These are phyloP conservation scores for Mallotus repandus DNA, from an alignment of 441 rosid species.

Conservation along the genomic window DNA sequence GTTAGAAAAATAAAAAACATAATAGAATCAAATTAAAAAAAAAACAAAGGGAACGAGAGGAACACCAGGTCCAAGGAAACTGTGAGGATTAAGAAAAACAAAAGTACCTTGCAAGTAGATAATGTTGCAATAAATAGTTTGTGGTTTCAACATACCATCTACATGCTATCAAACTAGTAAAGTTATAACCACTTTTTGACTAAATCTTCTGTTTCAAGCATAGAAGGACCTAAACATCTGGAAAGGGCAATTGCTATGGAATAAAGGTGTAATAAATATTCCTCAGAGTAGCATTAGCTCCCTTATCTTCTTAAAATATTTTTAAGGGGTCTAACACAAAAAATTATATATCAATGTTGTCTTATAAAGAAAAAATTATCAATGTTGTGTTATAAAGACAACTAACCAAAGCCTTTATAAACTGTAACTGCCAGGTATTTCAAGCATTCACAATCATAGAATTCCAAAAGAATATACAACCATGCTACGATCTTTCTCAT, in stretches of 20 bases:
- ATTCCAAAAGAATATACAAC: neutral
- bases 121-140: neutral
- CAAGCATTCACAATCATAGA: neutral
- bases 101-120: neutral
- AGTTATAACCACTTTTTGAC: neutral
- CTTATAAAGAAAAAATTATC: neutral
- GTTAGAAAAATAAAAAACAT: no score
- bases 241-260: neutral
- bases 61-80: neutral
- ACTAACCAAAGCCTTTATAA: neutral
- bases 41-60: neutral
- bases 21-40: no score
- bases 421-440: neutral
- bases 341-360: no score
- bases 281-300: neutral
- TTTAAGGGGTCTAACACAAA: neutral
- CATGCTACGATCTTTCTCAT: no score
- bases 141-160: neutral
- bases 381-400: neutral
- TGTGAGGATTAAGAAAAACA: neutral
- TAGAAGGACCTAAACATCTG: neutral
- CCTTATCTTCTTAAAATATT: neutral
- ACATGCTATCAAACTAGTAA: constrained; percentile 1
- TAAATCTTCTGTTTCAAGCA: neutral
- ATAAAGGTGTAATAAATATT: neutral